Base-by-base conservation (phyloP, 768 basidiomycete species). In the Calocera viscosa region DNA sequence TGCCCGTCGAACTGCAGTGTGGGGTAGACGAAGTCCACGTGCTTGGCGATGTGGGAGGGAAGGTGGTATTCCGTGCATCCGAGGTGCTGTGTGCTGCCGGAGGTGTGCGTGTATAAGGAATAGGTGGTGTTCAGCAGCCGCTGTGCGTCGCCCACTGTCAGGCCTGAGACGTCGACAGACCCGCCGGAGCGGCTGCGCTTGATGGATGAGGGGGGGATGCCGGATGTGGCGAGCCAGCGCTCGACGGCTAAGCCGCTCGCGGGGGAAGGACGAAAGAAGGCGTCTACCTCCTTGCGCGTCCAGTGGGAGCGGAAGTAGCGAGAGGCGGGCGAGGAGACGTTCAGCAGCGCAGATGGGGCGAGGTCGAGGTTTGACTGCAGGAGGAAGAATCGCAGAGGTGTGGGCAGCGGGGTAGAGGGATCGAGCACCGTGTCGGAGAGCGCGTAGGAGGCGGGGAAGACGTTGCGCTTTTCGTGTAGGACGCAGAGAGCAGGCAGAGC, bases 181-280 rank as follows among this genome's bases (percentile, higher is more conserved):
- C 53, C 53, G 2, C 53, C 53, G 2, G 53, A 60, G 16, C 30
- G 24, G 16, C 14, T 16, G 26, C 53, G 24, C 53, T 26, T 60
- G 5, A 60, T 19, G 14, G 7, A 8, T 26, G 7, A 11, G 11
- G 7, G 24, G 14, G 24, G 71, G 19, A 83, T 69, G 1, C 82
- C 82, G 1, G 71, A 72, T 11, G 75, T 72, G 1, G 72, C 49
- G 16, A 82, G 72, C 82, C 82, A 83, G 16, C 66, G 67, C 35
- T 71, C 74, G 17, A 82, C 81, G 2, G 73, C 68, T 0, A 73
- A 71, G 8, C 80, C 70, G 0, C 80, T 77, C 40, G 76, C 74
- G 24, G 69, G 63, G 63, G 73, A 76, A 0, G 82, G 82, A 0
- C 79, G 76, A 64, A 82, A 82, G 49, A 71, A 75, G n/a, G 77